These are phyloP conservation scores for Rhamnella rubrinervis DNA, from an alignment of 331 rosid species.

Conservation along the genomic window DNA sequence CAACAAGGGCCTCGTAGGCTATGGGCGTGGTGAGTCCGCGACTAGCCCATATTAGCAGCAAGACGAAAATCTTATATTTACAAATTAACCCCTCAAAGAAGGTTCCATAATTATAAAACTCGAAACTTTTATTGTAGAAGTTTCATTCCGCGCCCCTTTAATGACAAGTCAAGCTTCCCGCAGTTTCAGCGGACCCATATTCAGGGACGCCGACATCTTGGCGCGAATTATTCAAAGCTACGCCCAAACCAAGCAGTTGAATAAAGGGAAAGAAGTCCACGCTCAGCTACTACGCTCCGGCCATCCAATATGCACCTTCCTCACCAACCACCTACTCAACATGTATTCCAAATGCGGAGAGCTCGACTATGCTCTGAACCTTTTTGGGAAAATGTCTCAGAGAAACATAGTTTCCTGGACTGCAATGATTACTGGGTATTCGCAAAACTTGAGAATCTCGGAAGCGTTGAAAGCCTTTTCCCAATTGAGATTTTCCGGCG, in stretches of 20 bases:
- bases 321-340: constrained; percentile 30
- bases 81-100: too few relatives aligned
- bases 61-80: not conserved
- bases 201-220: constrained; percentile 15
- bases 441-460: constrained; percentile 25
- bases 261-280: constrained; percentile 36
- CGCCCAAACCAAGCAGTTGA: constrained; percentile 31
- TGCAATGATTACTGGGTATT: constrained; percentile 35
- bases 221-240: constrained; percentile 29
- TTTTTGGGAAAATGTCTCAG: constrained; percentile 30
- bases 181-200: constrained; percentile 13
- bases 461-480: constrained; percentile 24
- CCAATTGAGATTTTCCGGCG: constrained; percentile 24
- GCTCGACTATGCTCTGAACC: constrained; percentile 20
- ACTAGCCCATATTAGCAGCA: not conserved
- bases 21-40: too few relatives aligned
- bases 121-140: not conserved
- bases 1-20: too few relatives aligned
- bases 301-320: constrained; percentile 20
- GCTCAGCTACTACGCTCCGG: constrained; percentile 28
- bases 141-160: not conserved
- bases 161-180: constrained; percentile 23
- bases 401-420: constrained; percentile 44
- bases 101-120: not conserved
- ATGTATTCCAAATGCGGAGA: constrained; percentile 36